Percentiles rank a stretch among this genome's conserved stretches.
These are phyloP conservation scores for Trichoderma erinaceum DNA, from an alignment of 495 filamentous ascomycete species.

Conservation along the genomic window DNA sequence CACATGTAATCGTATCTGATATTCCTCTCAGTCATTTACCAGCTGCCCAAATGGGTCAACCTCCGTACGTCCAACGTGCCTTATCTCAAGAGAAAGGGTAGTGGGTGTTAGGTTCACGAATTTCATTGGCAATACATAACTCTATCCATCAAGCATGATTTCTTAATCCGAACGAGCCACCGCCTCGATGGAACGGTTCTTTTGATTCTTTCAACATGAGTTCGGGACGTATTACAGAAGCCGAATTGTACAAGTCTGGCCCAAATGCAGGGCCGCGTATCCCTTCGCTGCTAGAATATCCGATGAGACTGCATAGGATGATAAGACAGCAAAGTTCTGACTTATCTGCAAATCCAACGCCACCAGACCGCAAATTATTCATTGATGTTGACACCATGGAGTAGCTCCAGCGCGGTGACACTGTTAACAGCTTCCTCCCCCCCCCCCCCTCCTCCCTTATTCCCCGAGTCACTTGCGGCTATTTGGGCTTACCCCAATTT, in stretches of 20 bases:
- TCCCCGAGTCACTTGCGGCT: too few species aligned
- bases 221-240: neutral
- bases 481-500: too few species aligned
- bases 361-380: too few species aligned
- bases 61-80: neutral
- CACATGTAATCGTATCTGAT: neutral
- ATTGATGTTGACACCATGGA: too few species aligned
- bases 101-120: neutral
- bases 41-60: constrained; percentile 10
- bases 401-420: too few species aligned
- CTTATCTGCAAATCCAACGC: too few species aligned
- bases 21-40: neutral
- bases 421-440: too few species aligned
- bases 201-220: neutral
- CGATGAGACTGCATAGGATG: too few species aligned
- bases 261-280: neutral
- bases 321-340: too few species aligned
- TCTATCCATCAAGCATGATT: constrained; percentile 12
- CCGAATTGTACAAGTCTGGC: neutral
- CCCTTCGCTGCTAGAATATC: neutral
- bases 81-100: neutral
- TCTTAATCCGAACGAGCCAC: neutral
- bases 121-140: neutral
- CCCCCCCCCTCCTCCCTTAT: too few species aligned
- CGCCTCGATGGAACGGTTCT: neutral